phyloP scores from a whole-genome alignment of 2,329 filamentous ascomycete species.

The Harringtonia aguacate region DNA sequence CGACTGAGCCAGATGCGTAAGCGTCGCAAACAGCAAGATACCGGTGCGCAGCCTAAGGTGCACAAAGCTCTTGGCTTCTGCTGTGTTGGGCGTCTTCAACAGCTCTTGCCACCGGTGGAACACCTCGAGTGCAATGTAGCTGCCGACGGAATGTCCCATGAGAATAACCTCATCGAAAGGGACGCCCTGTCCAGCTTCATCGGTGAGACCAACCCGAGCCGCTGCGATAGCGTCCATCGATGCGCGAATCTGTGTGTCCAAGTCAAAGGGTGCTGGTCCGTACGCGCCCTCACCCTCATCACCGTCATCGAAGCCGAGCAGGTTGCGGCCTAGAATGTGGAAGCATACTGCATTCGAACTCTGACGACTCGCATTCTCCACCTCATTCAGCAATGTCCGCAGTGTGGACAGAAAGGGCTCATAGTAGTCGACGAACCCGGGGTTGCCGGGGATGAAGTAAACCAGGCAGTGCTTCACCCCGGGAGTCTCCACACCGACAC shows the following conservation, averaged over 20 bases:
- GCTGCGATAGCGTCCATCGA: slow-evolving; percentile 28
- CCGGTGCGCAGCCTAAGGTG: slow-evolving; percentile 35
- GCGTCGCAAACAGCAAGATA: slow-evolving; percentile 62
- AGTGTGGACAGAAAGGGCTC: slow-evolving; percentile 52
- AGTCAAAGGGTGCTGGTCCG: slow-evolving; percentile 31
- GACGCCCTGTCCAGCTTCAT: slow-evolving; percentile 20
- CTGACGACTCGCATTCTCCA: slow-evolving; percentile 16
- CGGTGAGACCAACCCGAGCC: slow-evolving; percentile 12
- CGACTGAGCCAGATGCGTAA: slow-evolving; percentile 58
- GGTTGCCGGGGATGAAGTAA: slow-evolving; percentile 68
- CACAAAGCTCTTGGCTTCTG: neutral
- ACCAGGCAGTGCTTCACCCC: slow-evolving; percentile 32
- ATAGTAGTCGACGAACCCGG: slow-evolving; percentile 67
- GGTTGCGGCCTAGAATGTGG: slow-evolving; percentile 46
- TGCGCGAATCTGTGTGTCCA: slow-evolving; percentile 42
- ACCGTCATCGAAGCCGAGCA: slow-evolving; percentile 46
- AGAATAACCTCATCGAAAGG: slow-evolving; percentile 51
- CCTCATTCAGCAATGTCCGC: slow-evolving; percentile 37
- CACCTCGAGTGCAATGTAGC: slow-evolving; percentile 61
- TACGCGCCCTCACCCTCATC: slow-evolving; percentile 34
- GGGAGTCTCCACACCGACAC: neutral
- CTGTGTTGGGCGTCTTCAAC: neutral
- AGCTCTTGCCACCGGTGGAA: slow-evolving; percentile 41
- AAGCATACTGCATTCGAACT: slow-evolving; percentile 23
- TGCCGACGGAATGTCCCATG: slow-evolving; percentile 64